Evolutionary conservation across 83 land plant species (phyloP), one percentile per base, ranked within the genome.

Genomic region (Larix sibirica): DNA sequence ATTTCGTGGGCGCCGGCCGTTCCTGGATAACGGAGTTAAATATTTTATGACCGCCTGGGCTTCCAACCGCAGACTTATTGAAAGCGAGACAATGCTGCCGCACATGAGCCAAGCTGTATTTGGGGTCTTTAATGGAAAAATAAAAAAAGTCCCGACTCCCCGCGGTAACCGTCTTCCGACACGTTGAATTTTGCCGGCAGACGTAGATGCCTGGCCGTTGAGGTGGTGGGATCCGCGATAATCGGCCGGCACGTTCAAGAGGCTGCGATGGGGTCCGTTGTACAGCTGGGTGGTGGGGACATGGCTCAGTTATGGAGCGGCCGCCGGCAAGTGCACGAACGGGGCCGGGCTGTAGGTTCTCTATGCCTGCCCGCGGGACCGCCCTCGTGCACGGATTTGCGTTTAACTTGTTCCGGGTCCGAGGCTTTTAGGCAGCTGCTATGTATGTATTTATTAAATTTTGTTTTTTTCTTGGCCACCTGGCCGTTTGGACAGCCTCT

Each of bases 1-100:
- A 58, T 26, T 78, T 78, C 63, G 59, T 60, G 80, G 80, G 80
- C 12, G 80, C 80, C 38, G 80, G 80, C 80, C 80, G 80, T 26
- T 65, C 68, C 26, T 1, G 24, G 68, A 24, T 1, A 50, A 10
- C 14, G 12, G 56, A 54, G 58, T 12, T 2, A 54, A 54, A 54
- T 54, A 54, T 54, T 54, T 54, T 54, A 54, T 54, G 58, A 54
- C 58, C 58, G 58, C 16, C 58, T 54, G 58, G 58, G 58, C 58
- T 54, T 54, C 58, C 58, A 36, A 33, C 77, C 77, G 77, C 77
- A 74, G 77, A 74, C 77, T 74, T 74, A 24, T 74, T 28, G 77
- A 74, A 74, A 74, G 77, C 77, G 77, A 74, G 42, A 44, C 56
- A 44, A 44, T 74, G 77, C 28, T 40, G 20, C 23, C n/a, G 80